phyloP scores from a whole-genome alignment of 2,329 filamentous ascomycete genomes.

The Trichophaea hybrida region DNA sequence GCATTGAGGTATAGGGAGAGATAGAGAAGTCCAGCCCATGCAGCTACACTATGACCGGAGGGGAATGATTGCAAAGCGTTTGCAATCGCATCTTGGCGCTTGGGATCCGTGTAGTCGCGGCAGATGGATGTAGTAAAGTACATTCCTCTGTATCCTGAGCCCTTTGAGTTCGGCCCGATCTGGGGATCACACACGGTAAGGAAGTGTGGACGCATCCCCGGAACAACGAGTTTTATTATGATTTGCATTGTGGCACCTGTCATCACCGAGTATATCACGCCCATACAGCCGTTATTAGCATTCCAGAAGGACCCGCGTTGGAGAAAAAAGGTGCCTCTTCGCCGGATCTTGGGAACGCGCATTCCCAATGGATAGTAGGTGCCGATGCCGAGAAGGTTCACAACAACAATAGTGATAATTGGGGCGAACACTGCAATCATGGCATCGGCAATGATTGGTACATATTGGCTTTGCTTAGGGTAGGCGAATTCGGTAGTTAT shows the following conservation, averaged over 20 bases:
- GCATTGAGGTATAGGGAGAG: slow-evolving; percentile 21
- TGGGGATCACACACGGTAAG: slow-evolving; percentile 22
- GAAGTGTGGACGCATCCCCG: slow-evolving; percentile 22
- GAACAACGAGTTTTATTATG: slow-evolving; percentile 23
- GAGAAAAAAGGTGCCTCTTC: slow-evolving; percentile 12
- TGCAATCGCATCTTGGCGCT: slow-evolving; percentile 15
- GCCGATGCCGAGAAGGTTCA: slow-evolving; percentile 18
- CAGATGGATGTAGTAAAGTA: slow-evolving; percentile 22
- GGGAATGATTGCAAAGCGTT: slow-evolving; percentile 24
- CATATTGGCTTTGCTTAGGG: slow-evolving; percentile 20
- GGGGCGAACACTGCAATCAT: slow-evolving; percentile 21
- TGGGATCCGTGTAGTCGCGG: slow-evolving; percentile 11
- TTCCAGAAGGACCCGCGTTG: slow-evolving; percentile 23
- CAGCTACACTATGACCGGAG: slow-evolving; percentile 20
- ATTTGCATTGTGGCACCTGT: slow-evolving; percentile 22
- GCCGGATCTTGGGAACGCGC: slow-evolving; percentile 4
- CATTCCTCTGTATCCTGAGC: slow-evolving; percentile 15
- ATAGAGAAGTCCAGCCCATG: slow-evolving; percentile 22
- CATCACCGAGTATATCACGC: slow-evolving; percentile 24
- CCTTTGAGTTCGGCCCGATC: slow-evolving; percentile 7
- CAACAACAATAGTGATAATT: slow-evolving; percentile 19
- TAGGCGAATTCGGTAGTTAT: slow-evolving; percentile 16
- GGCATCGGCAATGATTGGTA: slow-evolving; percentile 22
- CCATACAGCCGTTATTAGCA: slow-evolving; percentile 24
- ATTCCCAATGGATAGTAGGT: slow-evolving; percentile 11